Percentiles rank a stretch among this genome's conserved stretches.
Conservation (phyloP, 495 filamentous ascomycete species). For the Penicillium cinerascens region DNA sequence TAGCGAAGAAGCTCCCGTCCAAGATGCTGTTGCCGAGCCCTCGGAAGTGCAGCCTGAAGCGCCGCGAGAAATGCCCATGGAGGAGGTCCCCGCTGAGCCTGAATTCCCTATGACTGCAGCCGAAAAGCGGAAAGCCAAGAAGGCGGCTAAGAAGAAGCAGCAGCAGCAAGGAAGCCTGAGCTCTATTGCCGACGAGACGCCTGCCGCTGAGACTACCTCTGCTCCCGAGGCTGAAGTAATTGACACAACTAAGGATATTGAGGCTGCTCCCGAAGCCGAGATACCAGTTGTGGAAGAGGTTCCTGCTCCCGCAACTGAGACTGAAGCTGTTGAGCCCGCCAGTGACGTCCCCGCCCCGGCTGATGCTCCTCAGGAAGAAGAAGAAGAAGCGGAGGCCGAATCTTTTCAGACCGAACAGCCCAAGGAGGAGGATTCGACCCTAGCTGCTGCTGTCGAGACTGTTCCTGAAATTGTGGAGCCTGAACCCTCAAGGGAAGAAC, state of each 20-base stretch:
- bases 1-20: neutral
- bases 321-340: neutral
- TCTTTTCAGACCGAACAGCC: neutral
- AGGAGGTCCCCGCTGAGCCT: neutral
- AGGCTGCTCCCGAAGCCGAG: neutral
- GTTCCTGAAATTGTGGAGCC: neutral
- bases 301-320: neutral
- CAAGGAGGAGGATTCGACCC: neutral
- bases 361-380: neutral
- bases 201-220: neutral
- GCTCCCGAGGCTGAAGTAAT: neutral
- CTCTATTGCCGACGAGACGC: neutral
- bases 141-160: constrained; percentile 1
- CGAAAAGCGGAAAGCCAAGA: neutral
- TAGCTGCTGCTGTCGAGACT: neutral
- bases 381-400: neutral
- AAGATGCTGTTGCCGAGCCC: neutral
- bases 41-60: constrained; percentile 2
- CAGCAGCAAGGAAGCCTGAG: neutral
- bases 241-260: neutral
- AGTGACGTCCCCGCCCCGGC: neutral
- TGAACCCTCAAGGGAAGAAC: neutral
- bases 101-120: neutral
- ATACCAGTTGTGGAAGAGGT: neutral
- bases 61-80: neutral